Conservation (phyloP, 257 asterid species). For the Solanum boliviense region DNA sequence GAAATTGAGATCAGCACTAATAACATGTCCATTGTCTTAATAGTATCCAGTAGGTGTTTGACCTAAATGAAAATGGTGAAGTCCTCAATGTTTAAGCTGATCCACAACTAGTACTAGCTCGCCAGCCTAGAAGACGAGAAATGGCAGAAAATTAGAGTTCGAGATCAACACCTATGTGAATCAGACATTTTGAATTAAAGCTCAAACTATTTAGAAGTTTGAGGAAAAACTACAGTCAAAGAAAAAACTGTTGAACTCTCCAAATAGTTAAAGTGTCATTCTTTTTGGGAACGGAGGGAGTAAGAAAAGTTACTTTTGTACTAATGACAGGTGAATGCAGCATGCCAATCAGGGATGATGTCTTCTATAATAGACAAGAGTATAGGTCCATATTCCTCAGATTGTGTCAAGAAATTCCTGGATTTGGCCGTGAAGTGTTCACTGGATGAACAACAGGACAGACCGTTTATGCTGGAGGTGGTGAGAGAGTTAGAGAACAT, state of each 20-base stretch:
- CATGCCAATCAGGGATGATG: background rate
- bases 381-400: slow-evolving; percentile 22
- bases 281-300: background rate
- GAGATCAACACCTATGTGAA: background rate
- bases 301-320: background rate
- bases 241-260: background rate
- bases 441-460: slow-evolving; percentile 13
- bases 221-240: no score
- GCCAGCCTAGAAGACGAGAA: background rate
- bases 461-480: slow-evolving; percentile 26
- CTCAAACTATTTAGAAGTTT: background rate
- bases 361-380: slow-evolving; percentile 18
- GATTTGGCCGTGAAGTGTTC: slow-evolving; percentile 23
- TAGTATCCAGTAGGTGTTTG: background rate
- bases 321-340: slow-evolving; percentile 1
- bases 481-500: slow-evolving; percentile 22
- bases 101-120: background rate
- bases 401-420: slow-evolving; percentile 21
- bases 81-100: background rate
- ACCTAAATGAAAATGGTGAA: background rate
- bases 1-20: background rate
- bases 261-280: background rate
- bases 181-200: background rate
- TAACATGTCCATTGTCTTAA: background rate
- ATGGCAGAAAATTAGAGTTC: background rate